Evolutionary conservation across 306 rosid genomes (phyloP).

Genomic region (Gleditsia sinensis): DNA sequence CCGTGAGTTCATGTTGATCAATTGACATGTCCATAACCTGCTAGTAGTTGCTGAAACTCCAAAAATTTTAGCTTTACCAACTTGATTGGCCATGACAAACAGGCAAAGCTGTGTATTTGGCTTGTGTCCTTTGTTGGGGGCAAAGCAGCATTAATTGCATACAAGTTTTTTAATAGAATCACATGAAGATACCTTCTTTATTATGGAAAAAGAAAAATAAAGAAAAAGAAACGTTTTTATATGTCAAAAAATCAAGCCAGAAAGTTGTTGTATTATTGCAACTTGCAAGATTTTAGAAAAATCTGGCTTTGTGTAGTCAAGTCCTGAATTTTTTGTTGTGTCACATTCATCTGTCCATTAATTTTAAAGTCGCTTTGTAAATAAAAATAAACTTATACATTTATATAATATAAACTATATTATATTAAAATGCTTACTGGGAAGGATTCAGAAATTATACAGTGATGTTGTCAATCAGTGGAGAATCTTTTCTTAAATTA

Average conservation of each 20-base stretch:
- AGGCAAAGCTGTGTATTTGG: slow-evolving; percentile 8
- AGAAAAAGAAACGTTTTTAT: neutral
- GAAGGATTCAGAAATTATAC: neutral
- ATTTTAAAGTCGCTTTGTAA: neutral
- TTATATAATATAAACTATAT: too few species aligned
- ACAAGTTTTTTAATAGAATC: neutral
- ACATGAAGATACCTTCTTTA: slow-evolving; percentile 22
- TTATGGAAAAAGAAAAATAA: neutral
- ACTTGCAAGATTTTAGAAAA: neutral
- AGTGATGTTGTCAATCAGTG: neutral
- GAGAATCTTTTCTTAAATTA: neutral
- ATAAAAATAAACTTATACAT: neutral
- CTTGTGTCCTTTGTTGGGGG: neutral
- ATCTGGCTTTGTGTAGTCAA: slow-evolving; percentile 18
- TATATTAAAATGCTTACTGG: neutral
- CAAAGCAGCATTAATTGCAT: slow-evolving; percentile 19
- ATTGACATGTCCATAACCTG: neutral
- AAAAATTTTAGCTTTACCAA: neutral
- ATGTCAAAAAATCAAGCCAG: neutral
- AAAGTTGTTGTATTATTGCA: slow-evolving; percentile 19
- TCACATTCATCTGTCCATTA: slow-evolving; percentile 20
- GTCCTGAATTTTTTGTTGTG: slow-evolving; percentile 25
- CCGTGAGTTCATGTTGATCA: neutral
- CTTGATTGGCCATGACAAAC: slow-evolving; percentile 32
- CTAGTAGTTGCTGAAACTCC: neutral